Evolutionary conservation across 2,329 filamentous ascomycete species (phyloP).

Genomic region (Fusarium foetens): DNA sequence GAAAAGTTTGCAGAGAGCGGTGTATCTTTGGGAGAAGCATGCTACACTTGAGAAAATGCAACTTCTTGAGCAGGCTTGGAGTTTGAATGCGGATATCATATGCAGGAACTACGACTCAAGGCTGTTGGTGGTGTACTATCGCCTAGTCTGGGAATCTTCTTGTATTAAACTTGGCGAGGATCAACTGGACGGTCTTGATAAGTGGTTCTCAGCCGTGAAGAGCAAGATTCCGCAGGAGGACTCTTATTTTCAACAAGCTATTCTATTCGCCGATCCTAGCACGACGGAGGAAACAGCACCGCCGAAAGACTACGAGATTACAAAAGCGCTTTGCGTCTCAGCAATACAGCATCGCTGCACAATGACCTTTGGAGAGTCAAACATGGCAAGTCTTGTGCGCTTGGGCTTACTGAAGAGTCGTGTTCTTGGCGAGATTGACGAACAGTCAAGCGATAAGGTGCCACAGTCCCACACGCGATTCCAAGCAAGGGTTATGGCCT

Average conservation of each 20-base stretch:
- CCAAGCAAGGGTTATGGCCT: slow-evolving; percentile 9
- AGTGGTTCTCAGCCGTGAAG: slow-evolving; percentile 3
- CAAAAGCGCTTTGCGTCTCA: slow-evolving; percentile 10
- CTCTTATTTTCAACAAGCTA: background rate
- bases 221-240: background rate
- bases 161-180: background rate
- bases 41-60: background rate
- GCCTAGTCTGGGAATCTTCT: slow-evolving; percentile 12
- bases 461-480: background rate
- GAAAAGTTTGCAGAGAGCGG: background rate
- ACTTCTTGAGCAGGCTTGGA: slow-evolving; percentile 8
- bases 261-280: background rate
- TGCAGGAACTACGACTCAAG: slow-evolving; percentile 6
- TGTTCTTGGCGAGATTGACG: background rate
- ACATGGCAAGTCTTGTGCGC: background rate
- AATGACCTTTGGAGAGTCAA: background rate
- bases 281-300: background rate
- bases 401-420: slow-evolving; percentile 7
- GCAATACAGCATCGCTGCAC: slow-evolving; percentile 23
- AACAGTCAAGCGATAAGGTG: background rate
- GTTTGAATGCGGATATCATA: slow-evolving; percentile 7
- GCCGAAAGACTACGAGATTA: slow-evolving; percentile 2
- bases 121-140: slow-evolving; percentile 14
- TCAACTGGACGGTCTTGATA: background rate
- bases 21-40: background rate